Evolutionary conservation across 371 early-diverging fungal species (phyloP), one percentile per base, ranked within the genome.

Genomic region (Phascolomyces articulosus): DNA sequence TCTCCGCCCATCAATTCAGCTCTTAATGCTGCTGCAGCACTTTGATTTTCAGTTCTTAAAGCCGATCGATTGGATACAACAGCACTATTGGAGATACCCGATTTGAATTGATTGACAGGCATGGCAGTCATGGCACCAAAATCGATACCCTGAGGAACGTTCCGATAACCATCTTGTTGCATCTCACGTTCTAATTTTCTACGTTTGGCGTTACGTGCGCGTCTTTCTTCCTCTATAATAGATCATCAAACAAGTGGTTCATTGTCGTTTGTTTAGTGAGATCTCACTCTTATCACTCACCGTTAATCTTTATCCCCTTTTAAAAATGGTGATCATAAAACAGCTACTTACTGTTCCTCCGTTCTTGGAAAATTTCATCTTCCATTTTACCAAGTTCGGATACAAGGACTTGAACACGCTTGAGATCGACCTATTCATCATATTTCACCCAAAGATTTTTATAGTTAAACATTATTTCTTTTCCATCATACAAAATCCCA

Each of bases 311-410:
- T 15, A 63, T 24, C 21, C 47, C 38, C 3, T 40, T n/a, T n/a
- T n/a, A n/a, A n/a, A n/a, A n/a, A n/a, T n/a, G n/a, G n/a, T n/a
- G n/a, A n/a, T n/a, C n/a, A n/a, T n/a, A n/a, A n/a, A n/a, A n/a
- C n/a, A n/a, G n/a, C n/a, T n/a, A n/a, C 69, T 91, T 91, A 66
- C 87, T 82, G 63, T 83, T 79, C 47, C 89, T 81, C 58, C 96
- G 85, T 38, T 90, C 87, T 58, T 76, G 76, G 72, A 98, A 97
- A 21, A 94, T 92, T n/a, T 80, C 73, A 55, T 95, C 94, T 74
- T 98, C 98, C 60, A 88, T 81, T 63, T 84, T 82, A 26, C 93
- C 96, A 23, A 98, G 83, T 55, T 94, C 93, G 20, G 85, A 82
- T 64, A 97, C 85, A 27, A 97, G 73, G 18, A 86, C 70, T 74